Base-by-base conservation (phyloP, 257 asterid genomes). In the Solanum virginianum region DNA sequence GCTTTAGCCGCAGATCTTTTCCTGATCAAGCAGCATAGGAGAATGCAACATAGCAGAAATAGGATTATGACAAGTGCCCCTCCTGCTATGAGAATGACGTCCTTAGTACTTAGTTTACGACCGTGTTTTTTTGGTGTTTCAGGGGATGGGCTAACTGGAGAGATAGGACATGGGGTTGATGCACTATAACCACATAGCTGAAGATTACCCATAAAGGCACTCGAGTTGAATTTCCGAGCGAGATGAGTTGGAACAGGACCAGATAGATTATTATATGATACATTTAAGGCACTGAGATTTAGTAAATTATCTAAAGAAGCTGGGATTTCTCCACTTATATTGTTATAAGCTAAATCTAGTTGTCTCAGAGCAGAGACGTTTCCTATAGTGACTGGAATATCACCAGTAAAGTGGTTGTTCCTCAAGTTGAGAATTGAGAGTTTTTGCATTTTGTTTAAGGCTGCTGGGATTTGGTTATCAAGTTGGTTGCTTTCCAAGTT, bases 251-350 rank as follows among this genome's bases (percentile, higher is more conserved):
- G 98, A 75, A 95, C 97, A 17, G 90, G 88, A 10, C 99, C 98
- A 13, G 98, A 92, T 17, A 97, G 95, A 49, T 92, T 92, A 88
- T 97, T 97, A 41, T 92, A 94, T 0, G 99, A 97, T 68, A 94
- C 94, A 83, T 94, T 97, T 83, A 97, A 97, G 18, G 90, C 87
- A 17, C 39, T 86, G 24, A 97, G 96, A 88, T 84, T 90, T 4
- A 92, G 92, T 60, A 95, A 88, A 72, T 90, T 91, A 22, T 90
- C 96, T 2, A 94, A 77, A 81, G 96, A 91, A 83, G 49, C 20
- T 32, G 99, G 98, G 66, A 97, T 94, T 84, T 92, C 93, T 71
- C 94, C 99, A 82, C 72, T 89, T 54, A 96, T 83, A 79, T 88
- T 86, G 86, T 96, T 96, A 10, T 87, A 85, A 16, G 98, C 88